Conservation (phyloP, 2,329 filamentous ascomycete species). For the Davidsoniella eucalypti region DNA sequence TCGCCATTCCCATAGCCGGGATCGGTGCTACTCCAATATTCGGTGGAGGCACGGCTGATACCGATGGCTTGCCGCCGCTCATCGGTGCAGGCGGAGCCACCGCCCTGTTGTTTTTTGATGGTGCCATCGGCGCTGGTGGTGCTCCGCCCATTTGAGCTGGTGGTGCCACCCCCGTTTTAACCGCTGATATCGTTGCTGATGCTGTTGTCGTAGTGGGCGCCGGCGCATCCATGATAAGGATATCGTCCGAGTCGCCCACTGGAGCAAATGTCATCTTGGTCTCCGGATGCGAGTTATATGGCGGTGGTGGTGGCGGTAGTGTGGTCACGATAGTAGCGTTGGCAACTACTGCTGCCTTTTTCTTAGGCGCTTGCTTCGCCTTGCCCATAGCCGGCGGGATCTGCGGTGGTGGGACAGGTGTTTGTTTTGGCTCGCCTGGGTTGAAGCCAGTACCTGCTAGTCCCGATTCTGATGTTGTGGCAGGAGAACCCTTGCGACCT, state of each 20-base stretch:
- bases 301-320: not conserved
- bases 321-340: slow-evolving; percentile 16
- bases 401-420: slow-evolving; percentile 13
- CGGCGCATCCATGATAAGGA: slow-evolving; percentile 7
- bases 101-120: not conserved
- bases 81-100: slow-evolving; percentile 14
- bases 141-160: slow-evolving; percentile 13
- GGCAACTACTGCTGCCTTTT: slow-evolving; percentile 22
- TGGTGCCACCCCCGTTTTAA: slow-evolving; percentile 15
- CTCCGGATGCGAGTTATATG: not conserved
- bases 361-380: slow-evolving; percentile 14
- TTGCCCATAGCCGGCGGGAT: slow-evolving; percentile 5
- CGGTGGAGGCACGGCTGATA: slow-evolving; percentile 13
- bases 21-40: slow-evolving; percentile 9
- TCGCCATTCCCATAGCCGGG: not conserved
- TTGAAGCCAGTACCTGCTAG: slow-evolving; percentile 5
- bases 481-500: slow-evolving; percentile 6
- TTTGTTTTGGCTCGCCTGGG: slow-evolving; percentile 10
- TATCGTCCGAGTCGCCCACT: slow-evolving; percentile 7
- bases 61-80: too few relatives aligned
- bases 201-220: slow-evolving; percentile 6
- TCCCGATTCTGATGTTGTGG: slow-evolving; percentile 4
- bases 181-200: slow-evolving; percentile 14
- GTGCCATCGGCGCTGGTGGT: slow-evolving; percentile 10
- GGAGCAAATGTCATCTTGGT: slow-evolving; percentile 7